These are phyloP conservation scores for Plasmodium knowlesi DNA, from an alignment of 169 alveolate species.

Conservation along the genomic window DNA sequence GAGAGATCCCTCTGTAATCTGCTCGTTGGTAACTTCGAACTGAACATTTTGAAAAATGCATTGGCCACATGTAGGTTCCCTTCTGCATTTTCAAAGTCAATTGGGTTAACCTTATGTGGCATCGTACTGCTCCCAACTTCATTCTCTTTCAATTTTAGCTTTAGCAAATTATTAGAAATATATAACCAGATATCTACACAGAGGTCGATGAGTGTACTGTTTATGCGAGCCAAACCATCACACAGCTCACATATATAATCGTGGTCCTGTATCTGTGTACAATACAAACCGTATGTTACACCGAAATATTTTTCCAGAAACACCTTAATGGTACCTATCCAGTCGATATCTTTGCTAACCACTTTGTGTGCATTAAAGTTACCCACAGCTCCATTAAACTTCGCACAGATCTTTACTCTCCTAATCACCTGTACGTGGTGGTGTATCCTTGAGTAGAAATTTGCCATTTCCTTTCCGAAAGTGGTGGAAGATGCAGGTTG, in stretches of 20 bases:
- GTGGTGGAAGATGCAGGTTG: conserved; percentile 98
- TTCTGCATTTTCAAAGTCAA: conserved; percentile 97
- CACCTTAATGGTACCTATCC: conserved; percentile 86
- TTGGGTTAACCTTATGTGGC: conserved; percentile 99
- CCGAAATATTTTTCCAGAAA: conserved; percentile 88
- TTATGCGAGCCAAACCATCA: conserved; percentile 86
- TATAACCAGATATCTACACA: conserved; percentile 96
- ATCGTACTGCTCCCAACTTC: conserved; percentile 98
- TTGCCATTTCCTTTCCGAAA: conserved; percentile 96
- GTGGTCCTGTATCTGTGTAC: conserved; percentile 96
- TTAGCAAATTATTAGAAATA: conserved; percentile 83
- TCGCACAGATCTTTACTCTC: conserved; percentile 88
- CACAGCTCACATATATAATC: conserved; percentile 93
- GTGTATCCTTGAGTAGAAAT: conserved; percentile 77
- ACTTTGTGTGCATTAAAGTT: conserved; percentile 93
- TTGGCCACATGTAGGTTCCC: conserved; percentile 95
- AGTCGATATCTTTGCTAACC: conserved; percentile 91
- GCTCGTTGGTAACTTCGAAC: conserved; percentile 92
- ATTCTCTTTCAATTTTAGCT: conserved; percentile 78
- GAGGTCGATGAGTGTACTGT: conserved; percentile 91
- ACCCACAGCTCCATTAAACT: conserved; percentile 98
- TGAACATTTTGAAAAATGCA: conserved; percentile 87
- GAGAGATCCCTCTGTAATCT: conserved; percentile 96
- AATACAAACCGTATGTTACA: conserved; percentile 90
- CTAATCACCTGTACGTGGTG: conserved; percentile 38